Base-by-base conservation (phyloP, 306 rosid species). In the Quercus suber region DNA sequence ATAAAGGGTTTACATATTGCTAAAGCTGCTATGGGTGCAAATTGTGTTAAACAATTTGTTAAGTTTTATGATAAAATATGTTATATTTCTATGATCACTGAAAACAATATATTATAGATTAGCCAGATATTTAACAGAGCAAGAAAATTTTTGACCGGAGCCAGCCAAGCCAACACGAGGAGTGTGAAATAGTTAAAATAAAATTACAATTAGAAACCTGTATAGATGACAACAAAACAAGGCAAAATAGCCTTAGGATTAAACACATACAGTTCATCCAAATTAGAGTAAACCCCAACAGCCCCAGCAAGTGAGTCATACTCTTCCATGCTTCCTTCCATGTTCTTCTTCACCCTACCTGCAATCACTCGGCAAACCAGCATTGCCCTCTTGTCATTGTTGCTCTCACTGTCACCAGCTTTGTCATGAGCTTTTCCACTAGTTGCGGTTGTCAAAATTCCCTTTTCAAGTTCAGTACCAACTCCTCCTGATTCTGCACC, bases 331-430 rank as follows among this genome's bases (percentile, higher is more conserved):
- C 82, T 75, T 9, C 90, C 91, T 60, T 90, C 97, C 79, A 76
- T 27, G 45, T 87, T 88, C 91, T 90, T 95, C 96, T 91, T 93
- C 85, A 95, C 99, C 55, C 97, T 91, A 60, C 99, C 99, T 3
- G 99, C 98, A 74, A 95, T 93, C 85, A 95, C 99, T 28, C 99
- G 45, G 85, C 99, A 95, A 81, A 95, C 99, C 88, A 95, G 84
- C 99, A 95, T 95, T 23, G 98, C 99, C 78, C 96, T 86, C 76
- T 75, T 84, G 55, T 87, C 89, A 5, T 80, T 80, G 73, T 73
- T 53, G 2, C 79, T 82, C 4, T 83, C 89, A 5, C 27, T 12
- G 82, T 45, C 53, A 49, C 67, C 81, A 0, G 92, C 96, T 30
- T 82, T 86, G 76, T 95, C 98, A 19, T 95, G 99, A 1, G 99